A percentile compares a stretch with the other conserved stretches of the same genome.
Evolutionary conservation across 2,329 filamentous ascomycete species (phyloP).

Genomic region (Sordariomycetes sp.): DNA sequence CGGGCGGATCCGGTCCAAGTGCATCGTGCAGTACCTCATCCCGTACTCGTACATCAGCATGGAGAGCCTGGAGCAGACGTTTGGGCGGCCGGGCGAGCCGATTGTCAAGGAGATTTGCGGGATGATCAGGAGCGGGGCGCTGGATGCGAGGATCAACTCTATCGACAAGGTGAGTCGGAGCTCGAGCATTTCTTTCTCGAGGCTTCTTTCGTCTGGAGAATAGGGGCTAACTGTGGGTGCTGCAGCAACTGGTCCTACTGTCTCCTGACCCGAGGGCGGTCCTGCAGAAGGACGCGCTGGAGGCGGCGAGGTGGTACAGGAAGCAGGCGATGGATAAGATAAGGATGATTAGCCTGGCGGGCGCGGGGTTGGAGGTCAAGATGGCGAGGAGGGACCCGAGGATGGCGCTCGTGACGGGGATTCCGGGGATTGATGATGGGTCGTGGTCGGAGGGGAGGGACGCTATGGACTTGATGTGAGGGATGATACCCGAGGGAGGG

Average conservation of each 20-base stretch:
- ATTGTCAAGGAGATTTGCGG: constrained; percentile 65
- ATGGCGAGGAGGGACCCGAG: constrained; percentile 15
- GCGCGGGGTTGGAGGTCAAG: constrained; percentile 51
- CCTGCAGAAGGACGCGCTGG: constrained; percentile 60
- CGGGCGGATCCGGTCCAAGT: constrained; percentile 70
- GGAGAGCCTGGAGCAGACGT: constrained; percentile 65
- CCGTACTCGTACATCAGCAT: constrained; percentile 85
- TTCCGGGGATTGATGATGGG: constrained; percentile 16
- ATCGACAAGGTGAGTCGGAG: constrained; percentile 53
- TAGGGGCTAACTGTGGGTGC: constrained; percentile 6
- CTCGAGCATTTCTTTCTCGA: neutral
- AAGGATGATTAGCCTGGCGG: constrained; percentile 63
- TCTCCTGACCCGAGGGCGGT: constrained; percentile 54
- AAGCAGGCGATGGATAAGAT: constrained; percentile 66
- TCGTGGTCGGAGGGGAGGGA: constrained; percentile 20
- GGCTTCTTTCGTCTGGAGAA: neutral
- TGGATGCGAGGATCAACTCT: constrained; percentile 76
- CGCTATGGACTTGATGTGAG: constrained; percentile 2
- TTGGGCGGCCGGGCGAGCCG: constrained; percentile 50
- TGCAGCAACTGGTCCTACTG: constrained; percentile 60
- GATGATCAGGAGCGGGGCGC: constrained; percentile 63
- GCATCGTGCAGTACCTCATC: constrained; percentile 84
- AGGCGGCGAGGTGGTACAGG: constrained; percentile 61
- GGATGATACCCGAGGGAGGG: neutral
- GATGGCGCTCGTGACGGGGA: constrained; percentile 4